phyloP scores from a whole-genome alignment of 2,329 filamentous ascomycete genomes.

The Ophiocordyceps unilateralis region DNA sequence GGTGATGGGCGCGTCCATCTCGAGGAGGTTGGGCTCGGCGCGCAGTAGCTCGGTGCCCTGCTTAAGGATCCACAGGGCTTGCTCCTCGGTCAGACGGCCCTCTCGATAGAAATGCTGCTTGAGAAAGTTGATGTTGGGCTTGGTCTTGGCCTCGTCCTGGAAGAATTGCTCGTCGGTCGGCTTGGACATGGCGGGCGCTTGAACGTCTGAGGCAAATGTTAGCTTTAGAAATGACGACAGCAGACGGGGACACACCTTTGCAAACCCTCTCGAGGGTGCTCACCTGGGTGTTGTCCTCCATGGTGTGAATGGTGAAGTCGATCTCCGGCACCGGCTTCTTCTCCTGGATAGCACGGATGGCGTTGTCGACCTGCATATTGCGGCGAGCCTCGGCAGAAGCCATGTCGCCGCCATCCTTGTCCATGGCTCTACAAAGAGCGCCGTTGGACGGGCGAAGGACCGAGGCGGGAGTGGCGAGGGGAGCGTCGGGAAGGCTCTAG shows the following conservation, averaged over 20 bases:
- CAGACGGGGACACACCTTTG: conserved; percentile 55
- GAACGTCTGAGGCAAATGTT: conserved; percentile 55
- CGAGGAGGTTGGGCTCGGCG: conserved; percentile 83
- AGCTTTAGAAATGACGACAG: not conserved
- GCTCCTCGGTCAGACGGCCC: conserved; percentile 89
- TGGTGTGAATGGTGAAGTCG: conserved; percentile 94
- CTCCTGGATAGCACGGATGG: conserved; percentile 76
- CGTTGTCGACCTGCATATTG: conserved; percentile 62
- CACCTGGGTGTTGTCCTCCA: conserved; percentile 94
- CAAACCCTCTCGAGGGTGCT: conserved; percentile 91
- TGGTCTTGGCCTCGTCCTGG: conserved; percentile 66
- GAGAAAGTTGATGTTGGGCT: conserved; percentile 84
- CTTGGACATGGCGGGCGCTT: conserved; percentile 86
- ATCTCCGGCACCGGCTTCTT: conserved; percentile 96
- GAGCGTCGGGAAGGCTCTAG: not conserved
- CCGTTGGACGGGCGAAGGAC: not conserved
- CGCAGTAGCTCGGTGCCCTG: conserved; percentile 76
- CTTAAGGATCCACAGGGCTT: conserved; percentile 88
- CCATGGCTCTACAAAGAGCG: conserved; percentile 22
- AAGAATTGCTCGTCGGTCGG: conserved; percentile 92
- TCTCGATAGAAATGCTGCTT: conserved; percentile 98
- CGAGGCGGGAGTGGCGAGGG: not conserved
- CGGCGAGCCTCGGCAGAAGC: conserved; percentile 25
- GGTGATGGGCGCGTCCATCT: conserved; percentile 98
- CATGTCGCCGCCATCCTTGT: conserved; percentile 22